phyloP scores from a whole-genome alignment of 768 basidiomycete species.

The Kwoniella heveanensis region DNA sequence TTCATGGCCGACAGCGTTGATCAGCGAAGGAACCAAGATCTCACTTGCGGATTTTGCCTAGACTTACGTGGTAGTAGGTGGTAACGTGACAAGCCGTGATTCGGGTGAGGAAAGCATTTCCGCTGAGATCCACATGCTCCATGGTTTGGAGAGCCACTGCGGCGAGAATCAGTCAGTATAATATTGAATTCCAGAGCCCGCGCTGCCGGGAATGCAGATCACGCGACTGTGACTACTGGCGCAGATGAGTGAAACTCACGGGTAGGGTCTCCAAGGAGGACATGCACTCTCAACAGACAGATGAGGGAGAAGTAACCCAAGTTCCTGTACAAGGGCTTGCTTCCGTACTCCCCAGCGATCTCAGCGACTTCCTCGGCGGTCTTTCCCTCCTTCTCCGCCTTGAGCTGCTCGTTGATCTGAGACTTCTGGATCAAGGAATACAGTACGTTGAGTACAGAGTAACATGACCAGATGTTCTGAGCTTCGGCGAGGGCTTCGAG shows the following conservation, averaged over 20 bases:
- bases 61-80: slow-evolving; percentile 62
- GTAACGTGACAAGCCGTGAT: slow-evolving; percentile 94
- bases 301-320: slow-evolving; percentile 97
- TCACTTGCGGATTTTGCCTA: too few species aligned
- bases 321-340: slow-evolving; percentile 84
- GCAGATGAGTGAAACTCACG: too few species aligned
- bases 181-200: too few species aligned
- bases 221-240: too few species aligned
- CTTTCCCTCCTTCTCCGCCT: slow-evolving; percentile 77
- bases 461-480: slow-evolving; percentile 88
- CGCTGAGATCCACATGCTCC: slow-evolving; percentile 88
- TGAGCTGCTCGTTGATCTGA: slow-evolving; percentile 87
- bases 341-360: slow-evolving; percentile 87
- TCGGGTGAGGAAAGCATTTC: slow-evolving; percentile 88
- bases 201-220: too few species aligned
- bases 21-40: slow-evolving; percentile 93
- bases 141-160: slow-evolving; percentile 89
- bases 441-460: slow-evolving; percentile 95
- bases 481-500: slow-evolving; percentile 66
- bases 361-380: slow-evolving; percentile 81
- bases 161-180: slow-evolving; percentile 3
- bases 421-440: slow-evolving; percentile 99
- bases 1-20: too few species aligned
- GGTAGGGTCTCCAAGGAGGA: slow-evolving; percentile 78
- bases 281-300: slow-evolving; percentile 91